These are phyloP conservation scores for Orychophragmus violaceus DNA, from an alignment of 345 rosid species.

Conservation along the genomic window DNA sequence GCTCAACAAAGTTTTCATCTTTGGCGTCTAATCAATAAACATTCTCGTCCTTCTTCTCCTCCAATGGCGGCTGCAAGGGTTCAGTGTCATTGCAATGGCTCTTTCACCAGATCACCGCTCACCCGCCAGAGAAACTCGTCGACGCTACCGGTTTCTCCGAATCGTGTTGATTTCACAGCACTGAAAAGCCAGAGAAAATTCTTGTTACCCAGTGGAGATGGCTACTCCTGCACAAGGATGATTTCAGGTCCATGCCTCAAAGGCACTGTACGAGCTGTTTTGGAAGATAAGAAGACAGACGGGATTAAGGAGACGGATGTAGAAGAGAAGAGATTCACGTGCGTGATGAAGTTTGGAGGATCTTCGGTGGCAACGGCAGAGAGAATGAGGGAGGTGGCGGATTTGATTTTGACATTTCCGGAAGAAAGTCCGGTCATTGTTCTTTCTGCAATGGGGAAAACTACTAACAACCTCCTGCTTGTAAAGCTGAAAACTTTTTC, in stretches of 20 bases:
- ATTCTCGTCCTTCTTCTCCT: neutral
- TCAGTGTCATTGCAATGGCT: constrained; percentile 22
- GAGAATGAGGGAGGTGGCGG: constrained; percentile 88
- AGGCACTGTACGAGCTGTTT: constrained; percentile 16
- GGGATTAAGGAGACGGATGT: neutral
- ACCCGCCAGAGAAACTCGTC: constrained; percentile 21
- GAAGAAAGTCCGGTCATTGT: constrained; percentile 80
- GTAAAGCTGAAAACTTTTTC: constrained; percentile 33
- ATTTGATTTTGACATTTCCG: constrained; percentile 71
- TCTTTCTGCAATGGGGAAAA: constrained; percentile 96
- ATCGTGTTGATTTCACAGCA: constrained; percentile 16
- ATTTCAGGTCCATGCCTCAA: constrained; percentile 6
- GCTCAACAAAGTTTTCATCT: neutral
- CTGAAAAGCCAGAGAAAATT: neutral
- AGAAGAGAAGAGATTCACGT: constrained; percentile 45
- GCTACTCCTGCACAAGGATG: neutral
- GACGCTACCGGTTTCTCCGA: constrained; percentile 20
- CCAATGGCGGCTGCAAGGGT: constrained; percentile 35
- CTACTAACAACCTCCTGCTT: constrained; percentile 82
- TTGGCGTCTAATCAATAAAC: neutral
- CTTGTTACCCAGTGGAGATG: constrained; percentile 25
- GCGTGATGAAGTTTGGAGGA: constrained; percentile 98
- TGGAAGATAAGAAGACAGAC: constrained; percentile 29
- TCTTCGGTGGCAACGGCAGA: constrained; percentile 78
- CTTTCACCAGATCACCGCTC: constrained; percentile 14